Evolutionary conservation across 306 rosid genomes (phyloP), one percentile per base, ranked within the genome.

Genomic region (Dryas drummondii): DNA sequence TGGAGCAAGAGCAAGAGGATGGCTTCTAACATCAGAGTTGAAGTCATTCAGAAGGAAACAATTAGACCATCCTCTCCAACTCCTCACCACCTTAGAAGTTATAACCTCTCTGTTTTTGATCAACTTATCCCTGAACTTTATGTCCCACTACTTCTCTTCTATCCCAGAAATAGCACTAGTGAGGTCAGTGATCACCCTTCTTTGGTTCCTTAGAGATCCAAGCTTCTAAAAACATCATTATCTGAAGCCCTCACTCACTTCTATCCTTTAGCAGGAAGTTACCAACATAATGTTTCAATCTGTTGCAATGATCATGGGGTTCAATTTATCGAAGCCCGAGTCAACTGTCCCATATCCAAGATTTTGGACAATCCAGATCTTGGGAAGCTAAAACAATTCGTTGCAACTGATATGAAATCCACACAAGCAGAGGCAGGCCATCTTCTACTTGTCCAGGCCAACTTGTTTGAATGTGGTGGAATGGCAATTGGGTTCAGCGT

Each of bases 11-110:
- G 2, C 37, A 32, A 32, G 37, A 32, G 0, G 66, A 32, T 63
- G 66, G 7, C 26, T 9, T 3, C 4, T 40, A 13, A 41, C 13
- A 19, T 8, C 2, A 60, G 65, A 17, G 59, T 79, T 14, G 64
- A 79, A 40, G 42, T 79, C 27, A 14, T 61, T 3, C 65, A 41
- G 27, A 60, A 48, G 59, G 75, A 78, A 26, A 60, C 4, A 47
- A 67, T 76, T 27, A 79, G 64, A 50, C 87, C 82, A 12, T 68
- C 76, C 3, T 78, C 85, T 40, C 86, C 86, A 17, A 70, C 80
- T 9, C 83, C 86, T 40, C 53, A 51, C 9, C 40, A 78, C 5
- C 81, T 57, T 2, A 58, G 6, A 44, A 72, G 4, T 54, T 17
- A 40, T 59, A 66, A 72, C 15, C 22, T 77, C 45, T 77, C 82